Evolutionary conservation across 441 rosid species (phyloP).

Genomic region (Arabidopsis hybrid): DNA sequence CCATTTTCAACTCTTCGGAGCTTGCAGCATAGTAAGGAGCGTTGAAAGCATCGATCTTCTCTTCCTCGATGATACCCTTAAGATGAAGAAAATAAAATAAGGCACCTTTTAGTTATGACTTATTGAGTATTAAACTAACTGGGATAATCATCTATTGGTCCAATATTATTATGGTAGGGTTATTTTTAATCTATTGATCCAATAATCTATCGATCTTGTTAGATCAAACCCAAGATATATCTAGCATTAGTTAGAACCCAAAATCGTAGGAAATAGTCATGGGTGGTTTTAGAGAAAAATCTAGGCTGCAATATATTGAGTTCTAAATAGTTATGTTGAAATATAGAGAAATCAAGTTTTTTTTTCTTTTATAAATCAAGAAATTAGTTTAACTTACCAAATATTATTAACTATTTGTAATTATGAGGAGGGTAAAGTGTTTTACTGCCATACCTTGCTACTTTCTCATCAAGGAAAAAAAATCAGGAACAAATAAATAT

Average conservation of each 20-base stretch:
- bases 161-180: neutral
- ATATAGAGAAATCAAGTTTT: neutral
- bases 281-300: neutral
- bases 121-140: neutral
- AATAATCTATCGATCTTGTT: constrained; percentile 5
- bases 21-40: constrained; percentile 48
- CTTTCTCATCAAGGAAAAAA: neutral
- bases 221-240: neutral
- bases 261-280: neutral
- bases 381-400: neutral
- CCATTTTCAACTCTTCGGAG: constrained; percentile 38
- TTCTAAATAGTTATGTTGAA: neutral
- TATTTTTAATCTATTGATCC: neutral
- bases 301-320: neutral
- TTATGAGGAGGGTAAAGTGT: neutral
- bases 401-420: neutral
- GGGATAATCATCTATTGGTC: neutral
- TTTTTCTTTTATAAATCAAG: neutral
- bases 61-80: constrained; percentile 44
- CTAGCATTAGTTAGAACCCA: neutral
- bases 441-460: neutral
- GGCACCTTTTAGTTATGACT: constrained; percentile 16
- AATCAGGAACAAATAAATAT: neutral
- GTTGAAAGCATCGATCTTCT: constrained; percentile 43
- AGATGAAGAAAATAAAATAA: neutral